Percentiles rank a stretch among this genome's conserved stretches.
Conservation (phyloP, 1,139 yeast species). For the Pichia sp. region DNA sequence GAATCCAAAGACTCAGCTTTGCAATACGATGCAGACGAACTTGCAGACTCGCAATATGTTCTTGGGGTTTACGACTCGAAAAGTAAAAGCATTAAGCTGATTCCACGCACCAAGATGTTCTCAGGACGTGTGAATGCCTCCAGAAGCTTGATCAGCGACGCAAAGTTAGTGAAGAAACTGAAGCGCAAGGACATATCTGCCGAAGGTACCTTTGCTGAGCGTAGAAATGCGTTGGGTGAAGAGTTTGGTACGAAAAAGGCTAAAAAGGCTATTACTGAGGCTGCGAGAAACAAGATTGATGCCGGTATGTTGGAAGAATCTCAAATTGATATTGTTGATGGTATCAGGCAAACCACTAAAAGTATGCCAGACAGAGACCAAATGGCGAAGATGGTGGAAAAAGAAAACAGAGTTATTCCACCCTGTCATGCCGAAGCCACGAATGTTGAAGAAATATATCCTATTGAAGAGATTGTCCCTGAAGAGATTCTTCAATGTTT, state of each 20-base stretch:
- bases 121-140: slow-evolving; percentile 16
- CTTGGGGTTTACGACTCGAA: slow-evolving; percentile 69
- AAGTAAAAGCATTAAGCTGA: slow-evolving; percentile 55
- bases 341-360: slow-evolving; percentile 66
- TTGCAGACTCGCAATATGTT: slow-evolving; percentile 32
- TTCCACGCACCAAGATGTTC: slow-evolving; percentile 23
- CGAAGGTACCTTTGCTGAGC: slow-evolving; percentile 32
- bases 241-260: slow-evolving; percentile 98
- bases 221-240: slow-evolving; percentile 84
- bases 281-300: slow-evolving; percentile 82
- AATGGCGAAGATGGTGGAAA: slow-evolving; percentile 48
- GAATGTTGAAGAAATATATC: slow-evolving; percentile 75
- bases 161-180: slow-evolving; percentile 13
- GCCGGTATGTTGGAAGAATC: slow-evolving; percentile 58
- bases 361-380: slow-evolving; percentile 68
- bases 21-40: slow-evolving; percentile 64
- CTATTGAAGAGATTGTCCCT: slow-evolving; percentile 67
- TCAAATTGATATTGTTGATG: slow-evolving; percentile 78
- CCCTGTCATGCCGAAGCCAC: slow-evolving; percentile 70
- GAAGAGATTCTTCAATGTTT: slow-evolving; percentile 58
- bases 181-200: slow-evolving; percentile 12
- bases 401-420: slow-evolving; percentile 81
- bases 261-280: slow-evolving; percentile 78
- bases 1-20: slow-evolving; percentile 54
- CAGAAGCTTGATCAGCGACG: slow-evolving; percentile 15